Evolutionary conservation across 352 stramenopile genomes (phyloP), one percentile per base, ranked within the genome.

Genomic region (Globisporangium radiosum): DNA sequence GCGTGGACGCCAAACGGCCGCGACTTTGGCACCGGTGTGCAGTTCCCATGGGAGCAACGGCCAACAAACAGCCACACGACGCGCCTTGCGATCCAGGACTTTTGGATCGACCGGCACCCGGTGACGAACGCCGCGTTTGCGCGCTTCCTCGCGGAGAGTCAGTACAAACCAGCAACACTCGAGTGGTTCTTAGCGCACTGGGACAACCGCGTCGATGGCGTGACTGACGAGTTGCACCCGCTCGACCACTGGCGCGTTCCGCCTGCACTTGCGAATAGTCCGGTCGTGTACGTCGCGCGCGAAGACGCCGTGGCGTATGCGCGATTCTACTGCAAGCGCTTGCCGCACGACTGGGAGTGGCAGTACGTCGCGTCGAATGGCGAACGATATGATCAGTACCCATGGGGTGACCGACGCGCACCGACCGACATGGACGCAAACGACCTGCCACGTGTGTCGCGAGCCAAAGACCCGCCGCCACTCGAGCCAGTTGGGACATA

Each of bases 301-400:
- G 84, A 93, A 65, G 82, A 95, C 39, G 86, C 86, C 9, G 66
- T 73, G 7, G 76, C 80, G 4, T 95, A 80, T 48, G 83, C 82
- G 3, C 52, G 52, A 15, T 94, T 82, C 45, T 79, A 94, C 65
- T 69, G 73, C 5, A 89, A 92, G 59, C 75, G 87, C 0, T 70
- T 95, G 39, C 79, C 82, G 3, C 80, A 90, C 47, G 81, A 92
- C 61, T 93, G 82, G 80, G 87, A 95, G 56, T 94, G 83, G 87
- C 87, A 95, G 68, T 94, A 86, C 60, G 80, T 92, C 3, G 78
- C 67, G n/a, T 86, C 77, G 2, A 93, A 92, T 48, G 82, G 81
- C 15, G 63, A 79, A 1, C 59, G 69, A 36, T 87, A 90, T 57
- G 67, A 69, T 39, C 38, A 57, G 6, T 92, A 77, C 43, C 85